Percentiles rank a stretch among this genome's conserved stretches.
These are phyloP conservation scores for Sideroxylon spinosum DNA, from an alignment of 179 eudicot species.

Conservation along the genomic window DNA sequence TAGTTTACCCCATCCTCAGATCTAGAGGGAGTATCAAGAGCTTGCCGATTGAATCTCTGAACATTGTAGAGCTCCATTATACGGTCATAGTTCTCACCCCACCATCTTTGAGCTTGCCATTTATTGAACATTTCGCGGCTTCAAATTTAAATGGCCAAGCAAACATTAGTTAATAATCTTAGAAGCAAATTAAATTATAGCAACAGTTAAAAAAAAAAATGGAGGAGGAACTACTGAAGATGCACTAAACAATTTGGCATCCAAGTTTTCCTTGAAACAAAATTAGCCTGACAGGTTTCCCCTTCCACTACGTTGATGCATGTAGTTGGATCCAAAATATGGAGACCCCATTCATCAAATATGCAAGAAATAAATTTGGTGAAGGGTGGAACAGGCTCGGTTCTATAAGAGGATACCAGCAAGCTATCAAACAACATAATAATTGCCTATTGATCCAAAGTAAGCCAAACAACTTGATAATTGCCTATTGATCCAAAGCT, in stretches of 20 bases:
- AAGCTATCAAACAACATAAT: background rate
- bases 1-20: slow-evolving; percentile 84
- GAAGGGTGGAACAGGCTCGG: background rate
- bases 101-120: slow-evolving; percentile 99
- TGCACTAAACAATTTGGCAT: background rate
- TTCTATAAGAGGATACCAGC: too few relatives aligned
- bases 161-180: slow-evolving; percentile 15
- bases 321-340: slow-evolving; percentile 6
- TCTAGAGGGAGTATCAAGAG: slow-evolving; percentile 76
- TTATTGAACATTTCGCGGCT: slow-evolving; percentile 95
- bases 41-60: slow-evolving; percentile 89
- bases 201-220: background rate
- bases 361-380: background rate
- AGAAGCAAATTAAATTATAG: background rate
- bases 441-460: background rate
- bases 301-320: background rate
- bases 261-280: background rate
- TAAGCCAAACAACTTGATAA: background rate
- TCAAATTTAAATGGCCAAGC: slow-evolving; percentile 18
- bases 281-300: slow-evolving; percentile 9
- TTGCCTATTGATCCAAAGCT: background rate
- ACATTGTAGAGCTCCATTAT: slow-evolving; percentile 97
- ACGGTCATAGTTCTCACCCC: slow-evolving; percentile 95
- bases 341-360: slow-evolving; percentile 12
- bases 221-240: too few relatives aligned